Base-by-base conservation (phyloP, 2,329 filamentous ascomycete species). In the Aspergillus uvarum region DNA sequence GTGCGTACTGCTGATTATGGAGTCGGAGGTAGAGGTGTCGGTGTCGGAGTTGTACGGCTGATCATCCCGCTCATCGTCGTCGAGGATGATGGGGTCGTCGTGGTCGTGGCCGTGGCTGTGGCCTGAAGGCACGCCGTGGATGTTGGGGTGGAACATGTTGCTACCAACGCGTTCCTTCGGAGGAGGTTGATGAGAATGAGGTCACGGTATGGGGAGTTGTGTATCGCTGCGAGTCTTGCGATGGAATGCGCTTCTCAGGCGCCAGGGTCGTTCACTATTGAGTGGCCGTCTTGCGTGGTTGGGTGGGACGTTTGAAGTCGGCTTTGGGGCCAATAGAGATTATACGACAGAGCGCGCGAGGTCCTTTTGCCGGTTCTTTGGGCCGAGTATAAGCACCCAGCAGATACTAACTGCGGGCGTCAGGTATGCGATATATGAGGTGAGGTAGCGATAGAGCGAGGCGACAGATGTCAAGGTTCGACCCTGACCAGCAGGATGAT, bases 1-100 rank as follows among this genome's bases (percentile, higher is more conserved):
- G 38, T 44, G 11, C 14, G 32, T 4, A 12, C 32, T 11, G 12
- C 32, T 35, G 32, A 10, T 5, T 2, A 35, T 16, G 11, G 32
- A 35, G 11, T 35, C 32, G 32, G 32, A 35, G 32, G 32, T n/a
- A 16, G 14, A 12, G 14, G n/a, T n/a, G 1, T 10, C 5, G 38
- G 38, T n/a, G 38, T 44, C 38, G 14, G 16, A 44, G 38, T 35
- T 16, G 12, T 44, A 19, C 14, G 32, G 26, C 19, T 58, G 31
- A 31, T 66, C 64, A 0, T 62, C 62, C 14, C 67, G 67, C 3
- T 62, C 62, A 19, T 69, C 65, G 26, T 63, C 59, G 50, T 66
- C 61, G 32, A 63, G 65, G 49, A 60, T 55, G 51, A 69, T 67
- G 22, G 65, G 61, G 49, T 59, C 60, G 16, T 56, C 59, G 29